A percentile compares a stretch with the other conserved stretches of the same genome.
Evolutionary conservation across 192 early-diverging fungal genomes (phyloP).

Genomic region (Gigaspora rosea): DNA sequence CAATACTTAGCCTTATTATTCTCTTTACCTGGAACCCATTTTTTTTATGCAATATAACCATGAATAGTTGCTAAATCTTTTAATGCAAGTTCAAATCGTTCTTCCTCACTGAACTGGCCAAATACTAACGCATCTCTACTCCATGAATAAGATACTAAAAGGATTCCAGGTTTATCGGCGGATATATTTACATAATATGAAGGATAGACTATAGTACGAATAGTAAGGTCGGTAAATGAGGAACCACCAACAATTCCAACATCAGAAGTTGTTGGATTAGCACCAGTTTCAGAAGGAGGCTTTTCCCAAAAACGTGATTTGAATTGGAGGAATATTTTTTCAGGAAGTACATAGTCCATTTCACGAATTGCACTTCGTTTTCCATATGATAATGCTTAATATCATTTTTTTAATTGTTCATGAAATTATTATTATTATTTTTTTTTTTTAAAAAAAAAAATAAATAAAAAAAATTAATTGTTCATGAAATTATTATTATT

Average conservation of each 20-base stretch:
- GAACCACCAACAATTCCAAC: conserved; percentile 31
- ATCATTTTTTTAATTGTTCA: too few species aligned
- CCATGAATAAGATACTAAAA: conserved; percentile 34
- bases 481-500: too few species aligned
- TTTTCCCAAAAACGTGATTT: conserved; percentile 40
- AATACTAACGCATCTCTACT: conserved; percentile 6
- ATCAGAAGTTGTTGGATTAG: background rate
- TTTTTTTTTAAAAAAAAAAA: too few species aligned
- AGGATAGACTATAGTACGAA: conserved; percentile 22
- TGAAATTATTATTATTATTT: too few species aligned
- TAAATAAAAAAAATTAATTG: background rate
- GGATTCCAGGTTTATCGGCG: conserved; percentile 10
- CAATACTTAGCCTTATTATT: conserved; percentile 16
- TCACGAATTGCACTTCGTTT: conserved; percentile 27
- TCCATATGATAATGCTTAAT: conserved; percentile 8
- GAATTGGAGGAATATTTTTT: conserved; percentile 34
- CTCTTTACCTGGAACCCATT: background rate
- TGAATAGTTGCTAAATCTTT: conserved; percentile 35
- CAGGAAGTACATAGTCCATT: conserved; percentile 18
- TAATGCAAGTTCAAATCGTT: conserved; percentile 3
- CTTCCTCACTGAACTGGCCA: conserved; percentile 4
- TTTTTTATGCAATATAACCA: conserved; percentile 19
- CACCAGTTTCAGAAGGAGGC: background rate
- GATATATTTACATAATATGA: conserved; percentile 21
- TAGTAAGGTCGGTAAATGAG: conserved; percentile 32